phyloP scores from a whole-genome alignment of 31 red algal species.

The Endocladia muricata region DNA sequence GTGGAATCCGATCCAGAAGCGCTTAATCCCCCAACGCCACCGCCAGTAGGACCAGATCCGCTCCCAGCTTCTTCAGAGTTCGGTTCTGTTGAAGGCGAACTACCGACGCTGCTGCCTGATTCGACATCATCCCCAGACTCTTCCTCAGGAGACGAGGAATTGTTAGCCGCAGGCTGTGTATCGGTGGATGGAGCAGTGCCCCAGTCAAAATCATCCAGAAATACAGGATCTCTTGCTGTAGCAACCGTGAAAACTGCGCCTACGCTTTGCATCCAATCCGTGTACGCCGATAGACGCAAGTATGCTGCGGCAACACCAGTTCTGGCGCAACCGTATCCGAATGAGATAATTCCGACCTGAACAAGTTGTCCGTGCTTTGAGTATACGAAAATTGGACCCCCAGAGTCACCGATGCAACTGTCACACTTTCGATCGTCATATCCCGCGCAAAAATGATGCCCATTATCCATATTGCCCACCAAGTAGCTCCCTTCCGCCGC shows the following conservation, averaged over 20 bases:
- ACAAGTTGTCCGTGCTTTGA: constrained; percentile 11
- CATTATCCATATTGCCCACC: not conserved
- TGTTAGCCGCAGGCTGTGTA: no score
- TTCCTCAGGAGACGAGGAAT: no score
- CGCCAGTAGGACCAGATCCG: no score
- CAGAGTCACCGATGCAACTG: constrained; percentile 50
- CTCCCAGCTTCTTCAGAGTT: no score
- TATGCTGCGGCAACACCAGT: constrained; percentile 38
- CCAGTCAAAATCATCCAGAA: constrained; percentile 11
- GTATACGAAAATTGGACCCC: constrained; percentile 52
- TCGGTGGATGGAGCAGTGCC: no score
- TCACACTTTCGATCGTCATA: constrained; percentile 42
- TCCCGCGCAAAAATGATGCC: constrained; percentile 56
- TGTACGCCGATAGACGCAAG: constrained; percentile 24
- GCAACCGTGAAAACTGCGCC: not conserved
- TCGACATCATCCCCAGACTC: no score
- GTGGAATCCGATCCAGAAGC: no score
- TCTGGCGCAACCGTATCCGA: constrained; percentile 65
- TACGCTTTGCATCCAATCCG: constrained; percentile 23
- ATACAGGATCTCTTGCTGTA: constrained; percentile 5
- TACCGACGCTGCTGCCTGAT: no score
- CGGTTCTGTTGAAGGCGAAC: no score
- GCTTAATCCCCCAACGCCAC: no score
- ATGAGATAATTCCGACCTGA: constrained; percentile 62
- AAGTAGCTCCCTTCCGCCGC: not conserved